phyloP scores from a whole-genome alignment of 2,329 filamentous ascomycete species.

The Claviceps humidiphila region DNA sequence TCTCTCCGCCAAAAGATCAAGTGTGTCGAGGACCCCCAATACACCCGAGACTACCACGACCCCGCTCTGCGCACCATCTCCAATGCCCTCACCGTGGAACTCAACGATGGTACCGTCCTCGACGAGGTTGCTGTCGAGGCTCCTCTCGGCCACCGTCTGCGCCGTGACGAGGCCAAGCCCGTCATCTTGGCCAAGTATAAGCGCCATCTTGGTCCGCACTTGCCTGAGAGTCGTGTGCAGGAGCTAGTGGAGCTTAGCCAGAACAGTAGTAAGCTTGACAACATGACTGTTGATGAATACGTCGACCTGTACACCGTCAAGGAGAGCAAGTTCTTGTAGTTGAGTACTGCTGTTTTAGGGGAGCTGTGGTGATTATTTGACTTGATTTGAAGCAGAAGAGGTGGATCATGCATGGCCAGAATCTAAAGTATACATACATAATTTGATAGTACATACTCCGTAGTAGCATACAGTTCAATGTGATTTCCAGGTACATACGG shows the following conservation, averaged over 20 bases:
- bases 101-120: constrained; percentile 86
- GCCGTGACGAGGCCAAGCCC: constrained; percentile 93
- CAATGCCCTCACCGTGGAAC: constrained; percentile 86
- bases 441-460: too few species aligned
- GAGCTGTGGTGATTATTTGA: background rate
- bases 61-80: constrained; percentile 88
- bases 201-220: constrained; percentile 80
- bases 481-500: too few species aligned
- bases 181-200: constrained; percentile 93
- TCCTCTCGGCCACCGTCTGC: constrained; percentile 79
- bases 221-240: constrained; percentile 61
- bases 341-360: background rate
- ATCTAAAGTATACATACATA: too few species aligned
- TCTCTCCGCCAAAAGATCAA: constrained; percentile 84
- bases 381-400: too few species aligned
- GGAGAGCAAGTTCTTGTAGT: constrained; percentile 43
- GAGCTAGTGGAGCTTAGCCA: constrained; percentile 70
- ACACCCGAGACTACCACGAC: constrained; percentile 92
- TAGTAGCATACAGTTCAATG: too few species aligned
- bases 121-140: constrained; percentile 89
- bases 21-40: constrained; percentile 92
- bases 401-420: too few species aligned
- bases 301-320: constrained; percentile 66
- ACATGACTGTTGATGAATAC: constrained; percentile 79
- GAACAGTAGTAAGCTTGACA: constrained; percentile 62